Percentiles rank a stretch among this genome's conserved stretches.
Evolutionary conservation across 106 monocot genomes (phyloP).

Genomic region (Alisma plantagoaquatica): DNA sequence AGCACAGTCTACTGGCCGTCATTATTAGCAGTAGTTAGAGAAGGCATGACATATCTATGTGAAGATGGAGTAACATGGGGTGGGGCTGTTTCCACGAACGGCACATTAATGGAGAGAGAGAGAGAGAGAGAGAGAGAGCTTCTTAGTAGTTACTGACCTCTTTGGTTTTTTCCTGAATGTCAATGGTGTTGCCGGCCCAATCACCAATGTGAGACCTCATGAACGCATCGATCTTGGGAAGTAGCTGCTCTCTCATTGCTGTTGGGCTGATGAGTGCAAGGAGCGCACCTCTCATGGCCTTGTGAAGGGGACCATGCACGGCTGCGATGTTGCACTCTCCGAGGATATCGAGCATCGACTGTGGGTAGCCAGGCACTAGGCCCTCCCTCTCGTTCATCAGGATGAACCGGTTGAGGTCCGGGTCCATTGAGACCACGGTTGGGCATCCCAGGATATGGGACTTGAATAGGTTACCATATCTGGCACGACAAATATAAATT

Average conservation of each 20-base stretch:
- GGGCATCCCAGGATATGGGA: conserved; percentile 91
- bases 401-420: conserved; percentile 75
- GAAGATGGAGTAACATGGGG: no score
- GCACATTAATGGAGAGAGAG: background rate
- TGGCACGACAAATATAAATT: no score
- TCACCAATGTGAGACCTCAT: conserved; percentile 51
- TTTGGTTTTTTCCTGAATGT: conserved; percentile 82
- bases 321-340: conserved; percentile 83
- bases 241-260: conserved; percentile 53
- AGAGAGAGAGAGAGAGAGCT: conserved; percentile 3
- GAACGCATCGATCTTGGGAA: conserved; percentile 78
- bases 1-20: no score
- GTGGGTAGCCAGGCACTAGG: conserved; percentile 86
- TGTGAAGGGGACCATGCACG: conserved; percentile 76
- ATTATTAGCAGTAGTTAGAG: no score
- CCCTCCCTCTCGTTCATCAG: conserved; percentile 84
- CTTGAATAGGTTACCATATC: conserved; percentile 84
- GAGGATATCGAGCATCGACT: conserved; percentile 83
- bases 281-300: conserved; percentile 62
- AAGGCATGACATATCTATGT: no score
- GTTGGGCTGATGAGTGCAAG: conserved; percentile 53
- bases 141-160: conserved; percentile 33
- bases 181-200: conserved; percentile 41
- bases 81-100: no score
- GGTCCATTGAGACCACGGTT: conserved; percentile 90